Evolutionary conservation across 306 rosid genomes (phyloP), one percentile per base, ranked within the genome.

Genomic region (Crotalaria pallida): DNA sequence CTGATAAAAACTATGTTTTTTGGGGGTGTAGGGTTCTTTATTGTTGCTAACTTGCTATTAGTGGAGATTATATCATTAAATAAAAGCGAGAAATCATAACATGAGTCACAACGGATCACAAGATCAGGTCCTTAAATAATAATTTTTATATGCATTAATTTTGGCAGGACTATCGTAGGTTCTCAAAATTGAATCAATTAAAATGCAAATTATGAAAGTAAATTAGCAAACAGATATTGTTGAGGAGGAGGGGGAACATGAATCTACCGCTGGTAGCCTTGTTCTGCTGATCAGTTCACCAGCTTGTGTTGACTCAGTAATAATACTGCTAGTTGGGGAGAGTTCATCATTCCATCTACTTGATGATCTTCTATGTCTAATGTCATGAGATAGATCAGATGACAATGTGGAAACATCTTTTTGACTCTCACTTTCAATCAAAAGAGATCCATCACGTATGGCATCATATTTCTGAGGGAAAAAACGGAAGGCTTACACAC

Each of bases 301-400:
- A 47, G 89, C 90, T 76, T 79, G 90, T 51, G 86, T 87, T 81
- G 96, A 82, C 75, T 89, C 97, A 33, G 88, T 83, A 60, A 91
- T 73, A 41, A 84, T 57, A 77, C 96, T 80, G 84, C 88, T 81
- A 70, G 86, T 79, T 55, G 91, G 89, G 64, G 96, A 87, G 83
- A 80, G 78, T 70, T 91, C 99, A 61, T 83, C 99, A 13, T 84
- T 95, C 88, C 88, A 72, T 79, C 74, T 87, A 83, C 92, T 87
- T 59, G 88, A 78, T 38, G 96, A 84, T 85, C 91, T 86, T 83
- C 75, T 87, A 69, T 91, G 99, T 84, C 84, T 84, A 49, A 69
- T 79, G 59, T 86, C 97, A 67, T 62, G 69, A 76, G 92, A 70
- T 51, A 75, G 76, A 86, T 87, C 92, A 40, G 80, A 79, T 49